phyloP scores from a whole-genome alignment of 768 basidiomycete species.

The Mycena metata region DNA sequence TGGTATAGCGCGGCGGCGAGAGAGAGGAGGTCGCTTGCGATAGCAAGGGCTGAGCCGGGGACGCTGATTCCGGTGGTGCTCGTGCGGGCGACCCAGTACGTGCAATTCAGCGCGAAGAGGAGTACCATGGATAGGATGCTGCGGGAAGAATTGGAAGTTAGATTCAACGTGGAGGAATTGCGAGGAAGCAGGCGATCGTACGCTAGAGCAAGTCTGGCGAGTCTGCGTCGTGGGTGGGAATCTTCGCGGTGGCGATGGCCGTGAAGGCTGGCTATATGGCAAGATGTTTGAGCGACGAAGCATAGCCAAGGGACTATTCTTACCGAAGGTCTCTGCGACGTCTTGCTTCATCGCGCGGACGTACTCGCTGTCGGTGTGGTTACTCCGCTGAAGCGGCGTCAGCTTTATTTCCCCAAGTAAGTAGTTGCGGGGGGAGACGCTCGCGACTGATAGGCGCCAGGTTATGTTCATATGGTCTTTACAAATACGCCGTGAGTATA shows the following conservation, averaged over 20 bases:
- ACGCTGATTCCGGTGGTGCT: constrained; percentile 8
- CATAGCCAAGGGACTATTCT: neutral
- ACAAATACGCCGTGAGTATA: neutral
- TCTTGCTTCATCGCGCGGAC: neutral
- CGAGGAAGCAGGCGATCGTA: neutral
- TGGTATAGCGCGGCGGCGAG: neutral
- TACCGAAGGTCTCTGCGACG: neutral
- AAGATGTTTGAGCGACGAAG: neutral
- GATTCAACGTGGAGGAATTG: neutral
- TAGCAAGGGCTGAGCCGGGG: neutral
- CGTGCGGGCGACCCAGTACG: constrained; percentile 5
- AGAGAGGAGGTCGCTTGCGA: neutral
- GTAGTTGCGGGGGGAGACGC: constrained; percentile 7
- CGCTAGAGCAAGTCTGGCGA: neutral
- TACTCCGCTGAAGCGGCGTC: neutral
- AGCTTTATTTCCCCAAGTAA: neutral
- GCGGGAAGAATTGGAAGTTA: too few relatives aligned
- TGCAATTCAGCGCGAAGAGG: neutral
- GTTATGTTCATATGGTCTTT: constrained; percentile 22
- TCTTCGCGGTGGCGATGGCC: neutral
- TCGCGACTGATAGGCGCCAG: constrained; percentile 4
- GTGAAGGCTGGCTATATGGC: neutral
- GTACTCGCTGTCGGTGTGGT: constrained; percentile 11
- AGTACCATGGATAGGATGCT: neutral
- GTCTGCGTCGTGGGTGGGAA: constrained; percentile 6